Percentiles rank a stretch among this genome's conserved stretches.
Evolutionary conservation across 116 monocot genomes (phyloP).

Genomic region (Papilionanthe hybrid): DNA sequence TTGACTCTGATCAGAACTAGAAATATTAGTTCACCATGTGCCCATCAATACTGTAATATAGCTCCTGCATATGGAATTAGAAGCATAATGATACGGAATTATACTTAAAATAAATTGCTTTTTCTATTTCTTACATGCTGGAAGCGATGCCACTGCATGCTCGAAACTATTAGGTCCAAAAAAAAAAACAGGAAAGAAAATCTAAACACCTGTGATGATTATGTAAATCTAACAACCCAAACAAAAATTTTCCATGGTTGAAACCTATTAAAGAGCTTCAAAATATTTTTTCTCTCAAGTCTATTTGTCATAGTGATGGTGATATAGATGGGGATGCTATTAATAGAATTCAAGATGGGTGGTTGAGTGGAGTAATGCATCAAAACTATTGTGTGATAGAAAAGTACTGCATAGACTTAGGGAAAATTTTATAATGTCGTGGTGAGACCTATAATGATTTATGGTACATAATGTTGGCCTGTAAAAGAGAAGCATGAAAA

Average conservation of each 20-base stretch:
- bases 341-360: too few relatives aligned
- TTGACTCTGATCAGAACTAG: background rate
- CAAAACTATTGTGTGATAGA: too few relatives aligned
- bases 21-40: background rate
- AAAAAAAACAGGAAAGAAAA: too few relatives aligned
- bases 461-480: too few relatives aligned
- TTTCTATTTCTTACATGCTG: background rate
- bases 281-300: background rate
- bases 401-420: too few relatives aligned
- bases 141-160: background rate
- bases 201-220: background rate
- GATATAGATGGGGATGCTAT: too few relatives aligned
- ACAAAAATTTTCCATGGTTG: background rate
- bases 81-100: background rate
- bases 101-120: background rate
- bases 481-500: too few relatives aligned
- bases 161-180: background rate
- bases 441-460: too few relatives aligned
- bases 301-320: too few relatives aligned
- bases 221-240: background rate
- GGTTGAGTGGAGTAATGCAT: too few relatives aligned
- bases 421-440: too few relatives aligned
- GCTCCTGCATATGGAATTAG: background rate
- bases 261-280: background rate
- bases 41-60: background rate